Conservation (phyloP, 2,329 filamentous ascomycete genomes). For the Diaporthe helianthi region DNA sequence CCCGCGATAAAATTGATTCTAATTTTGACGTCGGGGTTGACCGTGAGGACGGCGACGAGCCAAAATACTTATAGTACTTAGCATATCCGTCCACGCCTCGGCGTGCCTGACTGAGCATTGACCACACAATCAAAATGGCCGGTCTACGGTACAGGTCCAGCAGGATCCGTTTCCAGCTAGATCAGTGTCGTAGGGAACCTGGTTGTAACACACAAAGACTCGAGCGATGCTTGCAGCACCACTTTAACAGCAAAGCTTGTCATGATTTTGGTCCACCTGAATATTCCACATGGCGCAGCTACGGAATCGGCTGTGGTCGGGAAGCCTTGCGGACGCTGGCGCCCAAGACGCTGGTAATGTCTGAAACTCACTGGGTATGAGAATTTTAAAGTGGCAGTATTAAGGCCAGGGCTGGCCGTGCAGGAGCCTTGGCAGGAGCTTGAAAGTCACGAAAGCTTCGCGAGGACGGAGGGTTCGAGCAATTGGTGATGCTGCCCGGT, state of each 20-base stretch:
- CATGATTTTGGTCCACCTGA: not conserved
- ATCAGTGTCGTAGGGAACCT: slow-evolving; percentile 1
- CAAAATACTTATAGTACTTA: no score
- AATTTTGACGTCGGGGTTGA: not conserved
- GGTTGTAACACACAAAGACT: slow-evolving; percentile 21
- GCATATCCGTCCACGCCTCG: not conserved
- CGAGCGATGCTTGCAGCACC: slow-evolving; percentile 13
- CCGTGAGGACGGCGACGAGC: not conserved
- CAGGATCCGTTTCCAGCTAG: slow-evolving; percentile 6
- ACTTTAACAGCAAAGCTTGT: slow-evolving; percentile 12
- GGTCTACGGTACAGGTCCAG: not conserved
- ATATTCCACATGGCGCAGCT: slow-evolving; percentile 12
- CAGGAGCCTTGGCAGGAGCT: slow-evolving; percentile 10
- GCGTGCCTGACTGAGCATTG: slow-evolving; percentile 14
- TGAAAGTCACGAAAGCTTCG: not conserved
- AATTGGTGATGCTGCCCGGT: not conserved
- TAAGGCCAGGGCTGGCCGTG: not conserved
- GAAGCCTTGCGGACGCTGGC: slow-evolving; percentile 1
- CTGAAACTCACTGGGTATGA: not conserved
- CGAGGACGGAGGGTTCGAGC: not conserved
- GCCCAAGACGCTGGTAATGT: slow-evolving; percentile 4
- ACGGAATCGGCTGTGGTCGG: not conserved
- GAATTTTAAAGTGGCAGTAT: not conserved
- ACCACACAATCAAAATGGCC: not conserved
- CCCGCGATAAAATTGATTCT: not conserved